Evolutionary conservation across 2,329 filamentous ascomycete species (phyloP).

Genomic region (Lasiodiplodia citricola): DNA sequence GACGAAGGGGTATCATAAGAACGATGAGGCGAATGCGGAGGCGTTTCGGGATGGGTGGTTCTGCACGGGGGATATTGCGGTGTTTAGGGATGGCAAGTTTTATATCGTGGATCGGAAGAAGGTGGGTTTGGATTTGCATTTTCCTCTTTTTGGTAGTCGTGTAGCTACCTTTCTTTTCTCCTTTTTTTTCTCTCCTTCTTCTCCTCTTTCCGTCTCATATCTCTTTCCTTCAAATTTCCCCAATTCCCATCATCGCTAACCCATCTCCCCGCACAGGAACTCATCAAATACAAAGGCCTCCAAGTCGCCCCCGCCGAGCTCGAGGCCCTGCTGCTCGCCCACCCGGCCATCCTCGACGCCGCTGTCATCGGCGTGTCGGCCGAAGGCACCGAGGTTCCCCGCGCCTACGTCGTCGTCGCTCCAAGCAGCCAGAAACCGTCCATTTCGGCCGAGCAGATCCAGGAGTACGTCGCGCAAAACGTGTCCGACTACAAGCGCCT

Average conservation of each 20-base stretch:
- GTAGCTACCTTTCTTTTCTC: not conserved
- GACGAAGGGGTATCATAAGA: slow-evolving; percentile 46
- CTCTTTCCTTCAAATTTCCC: not conserved
- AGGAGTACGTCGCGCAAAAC: slow-evolving; percentile 39
- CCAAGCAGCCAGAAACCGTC: slow-evolving; percentile 27
- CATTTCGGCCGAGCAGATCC: slow-evolving; percentile 40
- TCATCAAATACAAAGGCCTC: slow-evolving; percentile 58
- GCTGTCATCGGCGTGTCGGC: slow-evolving; percentile 53
- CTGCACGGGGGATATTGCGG: slow-evolving; percentile 46
- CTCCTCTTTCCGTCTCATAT: not conserved
- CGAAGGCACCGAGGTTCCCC: slow-evolving; percentile 46
- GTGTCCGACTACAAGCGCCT: slow-evolving; percentile 44
- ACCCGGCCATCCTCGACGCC: slow-evolving; percentile 50
- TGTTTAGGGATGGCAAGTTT: slow-evolving; percentile 43
- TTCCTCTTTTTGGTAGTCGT: not conserved
- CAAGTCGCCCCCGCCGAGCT: slow-evolving; percentile 58
- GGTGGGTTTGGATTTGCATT: slow-evolving; percentile 24
- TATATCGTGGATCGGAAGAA: slow-evolving; percentile 52
- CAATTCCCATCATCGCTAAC: not conserved
- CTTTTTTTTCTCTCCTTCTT: not conserved
- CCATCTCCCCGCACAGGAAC: slow-evolving; percentile 41
- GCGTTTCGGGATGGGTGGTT: slow-evolving; percentile 44
- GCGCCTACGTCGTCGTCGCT: slow-evolving; percentile 52
- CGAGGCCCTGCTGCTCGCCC: slow-evolving; percentile 50
- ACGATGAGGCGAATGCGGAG: slow-evolving; percentile 38